phyloP scores from a whole-genome alignment of 768 basidiomycete genomes.

The Lactifluus pinguis region DNA sequence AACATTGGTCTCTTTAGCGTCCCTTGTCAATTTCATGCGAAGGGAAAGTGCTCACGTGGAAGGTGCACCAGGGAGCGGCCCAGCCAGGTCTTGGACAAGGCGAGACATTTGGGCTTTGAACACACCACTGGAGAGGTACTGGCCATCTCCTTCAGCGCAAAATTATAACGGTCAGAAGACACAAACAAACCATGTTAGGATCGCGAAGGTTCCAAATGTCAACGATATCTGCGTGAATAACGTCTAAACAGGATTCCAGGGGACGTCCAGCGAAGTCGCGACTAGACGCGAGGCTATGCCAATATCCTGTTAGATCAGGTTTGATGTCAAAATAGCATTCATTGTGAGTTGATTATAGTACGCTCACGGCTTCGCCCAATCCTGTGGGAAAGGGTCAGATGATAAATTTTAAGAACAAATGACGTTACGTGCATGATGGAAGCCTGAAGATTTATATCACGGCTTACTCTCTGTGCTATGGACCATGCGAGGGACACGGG shows the following conservation, averaged over 20 bases:
- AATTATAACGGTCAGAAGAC: neutral
- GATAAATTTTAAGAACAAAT: neutral
- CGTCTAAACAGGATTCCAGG: conserved; percentile 56
- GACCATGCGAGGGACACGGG: neutral
- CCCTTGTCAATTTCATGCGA: neutral
- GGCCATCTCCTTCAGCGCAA: neutral
- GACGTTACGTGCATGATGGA: neutral
- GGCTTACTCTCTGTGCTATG: neutral
- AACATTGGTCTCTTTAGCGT: neutral
- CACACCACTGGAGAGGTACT: neutral
- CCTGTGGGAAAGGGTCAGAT: neutral
- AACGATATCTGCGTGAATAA: neutral
- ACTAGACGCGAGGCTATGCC: neutral
- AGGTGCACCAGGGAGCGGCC: neutral
- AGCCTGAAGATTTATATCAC: neutral
- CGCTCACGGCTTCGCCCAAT: neutral
- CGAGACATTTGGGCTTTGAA: neutral
- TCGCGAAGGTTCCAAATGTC: neutral
- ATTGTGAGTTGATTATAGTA: neutral
- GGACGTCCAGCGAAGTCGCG: conserved; percentile 32
- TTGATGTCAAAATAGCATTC: neutral
- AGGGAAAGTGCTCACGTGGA: conserved; percentile 22
- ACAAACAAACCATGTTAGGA: neutral
- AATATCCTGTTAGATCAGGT: neutral
- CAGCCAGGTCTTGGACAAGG: neutral